Percentiles rank a stretch among this genome's conserved stretches.
Conservation (phyloP, 2,329 filamentous ascomycete species). For the Ophiostoma triangulosporum region DNA sequence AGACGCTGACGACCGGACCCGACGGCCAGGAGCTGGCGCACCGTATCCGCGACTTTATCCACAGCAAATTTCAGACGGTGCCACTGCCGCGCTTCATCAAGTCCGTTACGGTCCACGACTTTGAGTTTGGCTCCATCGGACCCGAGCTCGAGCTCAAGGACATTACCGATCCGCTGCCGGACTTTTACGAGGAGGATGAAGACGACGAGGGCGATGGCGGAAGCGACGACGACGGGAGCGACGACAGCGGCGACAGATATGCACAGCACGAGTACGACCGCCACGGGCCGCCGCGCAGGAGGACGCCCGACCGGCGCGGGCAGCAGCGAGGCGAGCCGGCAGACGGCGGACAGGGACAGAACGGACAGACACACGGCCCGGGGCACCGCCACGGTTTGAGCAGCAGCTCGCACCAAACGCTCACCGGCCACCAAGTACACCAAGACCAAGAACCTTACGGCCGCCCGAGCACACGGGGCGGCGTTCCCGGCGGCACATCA, state of each 20-base stretch:
- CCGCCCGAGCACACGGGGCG: constrained; percentile 23
- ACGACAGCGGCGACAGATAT: constrained; percentile 18
- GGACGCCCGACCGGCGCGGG: constrained; percentile 9
- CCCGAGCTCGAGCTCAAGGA: constrained; percentile 89
- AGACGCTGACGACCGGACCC: constrained; percentile 74
- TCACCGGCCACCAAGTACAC: constrained; percentile 22
- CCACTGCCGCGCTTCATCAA: constrained; percentile 90
- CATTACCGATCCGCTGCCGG: constrained; percentile 85
- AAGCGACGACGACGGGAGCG: constrained; percentile 20
- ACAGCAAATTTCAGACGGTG: constrained; percentile 89
- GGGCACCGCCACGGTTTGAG: constrained; percentile 18
- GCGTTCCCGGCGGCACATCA: constrained; percentile 56
- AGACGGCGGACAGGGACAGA: constrained; percentile 4
- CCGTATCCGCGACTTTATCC: constrained; percentile 81
- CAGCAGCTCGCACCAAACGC: constrained; percentile 20
- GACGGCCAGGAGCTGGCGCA: constrained; percentile 78
- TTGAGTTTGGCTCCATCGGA: constrained; percentile 74
- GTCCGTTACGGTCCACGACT: constrained; percentile 85
- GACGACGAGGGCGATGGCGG: constrained; percentile 26
- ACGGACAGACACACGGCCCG: constrained; percentile 20
- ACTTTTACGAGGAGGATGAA: constrained; percentile 79
- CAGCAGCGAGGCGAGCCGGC: constrained; percentile 14
- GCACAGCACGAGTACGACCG: constrained; percentile 16
- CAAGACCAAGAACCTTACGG: constrained; percentile 30
- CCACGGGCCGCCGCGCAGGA: constrained; percentile 17